Base-by-base conservation (phyloP, 176 grass and related monocot genomes). In the Panicum miliaceum region DNA sequence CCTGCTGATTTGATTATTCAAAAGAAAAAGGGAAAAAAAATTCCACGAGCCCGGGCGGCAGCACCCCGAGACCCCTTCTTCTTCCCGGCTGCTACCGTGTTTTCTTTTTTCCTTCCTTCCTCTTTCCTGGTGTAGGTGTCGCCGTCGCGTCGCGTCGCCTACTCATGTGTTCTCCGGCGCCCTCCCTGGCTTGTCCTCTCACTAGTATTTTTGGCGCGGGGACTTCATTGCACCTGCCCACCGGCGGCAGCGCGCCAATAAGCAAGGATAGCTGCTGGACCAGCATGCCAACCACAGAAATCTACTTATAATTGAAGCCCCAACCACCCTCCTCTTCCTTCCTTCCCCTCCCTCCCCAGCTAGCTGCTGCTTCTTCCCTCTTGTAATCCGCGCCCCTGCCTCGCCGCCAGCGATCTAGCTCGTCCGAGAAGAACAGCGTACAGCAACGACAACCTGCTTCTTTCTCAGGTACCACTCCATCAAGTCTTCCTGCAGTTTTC, bases 171-270 rank as follows among this genome's bases (percentile, higher is more conserved):
- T 15, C 45, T 13, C 14, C 50, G 4, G 7, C 52, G 18, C 1
- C 3, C 6, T 34, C 66, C 25, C 46, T 35, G 38, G n/a, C n/a
- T 58, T 14, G 50, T 53, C 41, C 56, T 25, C 8, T 0, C 10
- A 4, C 46, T 20, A 29, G n/a, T 27, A 14, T 45, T 51, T 45
- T 22, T 32, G 35, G 72, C 76, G 82, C 52, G 3, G 26, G 34
- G 34, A 4, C 67, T 86, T 86, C 41, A 80, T 64, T 86, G 43
- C 54, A 18, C 34, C 42, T 27, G 18, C 50, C 5, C 19, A 14
- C 40, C 32, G 14, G 48, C 48, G 12, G 10, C 48, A 18, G 10
- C 38, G 10, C 38, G 25, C 76, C 58, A 64, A 48, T 64, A 58
- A 14, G 66, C 79, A 13, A 19, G 15, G 14, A 7, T 5, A 57